These are phyloP conservation scores for Kodamaea alishanica DNA, from an alignment of 1,139 yeast genomes.

Conservation along the genomic window DNA sequence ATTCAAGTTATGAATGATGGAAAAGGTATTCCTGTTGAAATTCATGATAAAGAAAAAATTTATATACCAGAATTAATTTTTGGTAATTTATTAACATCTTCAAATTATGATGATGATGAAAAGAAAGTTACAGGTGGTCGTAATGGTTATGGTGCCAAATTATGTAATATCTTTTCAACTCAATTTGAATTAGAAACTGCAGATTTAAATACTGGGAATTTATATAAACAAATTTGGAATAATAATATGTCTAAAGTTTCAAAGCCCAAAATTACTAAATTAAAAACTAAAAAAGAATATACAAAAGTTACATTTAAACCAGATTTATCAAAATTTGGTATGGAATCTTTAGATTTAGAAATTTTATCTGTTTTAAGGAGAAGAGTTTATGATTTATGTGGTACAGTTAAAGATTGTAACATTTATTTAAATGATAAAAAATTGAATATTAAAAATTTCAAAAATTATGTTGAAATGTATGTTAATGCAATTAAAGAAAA, in stretches of 20 bases:
- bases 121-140: constrained; percentile 98
- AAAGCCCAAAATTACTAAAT: constrained; percentile 66
- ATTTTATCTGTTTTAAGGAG: constrained; percentile 80
- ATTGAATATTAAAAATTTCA: constrained; percentile 70
- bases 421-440: constrained; percentile 76
- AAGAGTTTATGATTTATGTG: constrained; percentile 94
- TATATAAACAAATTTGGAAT: constrained; percentile 81
- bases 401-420: constrained; percentile 83
- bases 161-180: constrained; percentile 86
- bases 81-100: constrained; percentile 91
- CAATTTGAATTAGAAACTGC: constrained; percentile 89
- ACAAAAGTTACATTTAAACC: constrained; percentile 90
- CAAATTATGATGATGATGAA: constrained; percentile 92
- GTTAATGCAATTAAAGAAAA: constrained; percentile 59
- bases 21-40: constrained; percentile 91
- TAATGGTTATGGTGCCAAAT: constrained; percentile 96
- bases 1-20: constrained; percentile 92
- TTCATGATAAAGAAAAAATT: constrained; percentile 86
- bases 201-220: constrained; percentile 58
- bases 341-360: constrained; percentile 80
- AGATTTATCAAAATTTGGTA: constrained; percentile 77
- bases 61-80: constrained; percentile 95
- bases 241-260: constrained; percentile 78
- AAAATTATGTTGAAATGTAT: constrained; percentile 85
- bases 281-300: constrained; percentile 65